Conservation (phyloP, 345 rosid genomes). For the Stellera chamaejasme region DNA sequence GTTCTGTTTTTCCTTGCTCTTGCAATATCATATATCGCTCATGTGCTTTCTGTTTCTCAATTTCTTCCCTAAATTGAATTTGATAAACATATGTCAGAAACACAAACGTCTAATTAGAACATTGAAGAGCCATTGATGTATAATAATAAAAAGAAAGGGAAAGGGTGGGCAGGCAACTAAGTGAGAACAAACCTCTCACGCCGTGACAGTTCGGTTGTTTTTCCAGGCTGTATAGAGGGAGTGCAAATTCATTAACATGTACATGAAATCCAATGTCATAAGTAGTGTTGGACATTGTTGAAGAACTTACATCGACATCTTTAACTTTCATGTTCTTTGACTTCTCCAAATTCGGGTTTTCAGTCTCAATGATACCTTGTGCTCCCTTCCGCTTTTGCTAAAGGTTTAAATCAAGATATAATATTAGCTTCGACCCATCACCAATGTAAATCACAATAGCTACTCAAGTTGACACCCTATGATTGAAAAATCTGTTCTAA, state of each 20-base stretch:
- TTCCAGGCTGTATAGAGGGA: slow-evolving; percentile 26
- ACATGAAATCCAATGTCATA: background rate
- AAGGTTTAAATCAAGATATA: background rate
- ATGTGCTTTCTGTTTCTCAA: slow-evolving; percentile 64
- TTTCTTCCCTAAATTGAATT: slow-evolving; percentile 43
- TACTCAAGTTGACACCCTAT: background rate
- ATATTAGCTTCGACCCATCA: slow-evolving; percentile 4
- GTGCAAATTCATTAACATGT: background rate
- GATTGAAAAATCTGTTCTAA: slow-evolving; percentile 18
- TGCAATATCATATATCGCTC: slow-evolving; percentile 74
- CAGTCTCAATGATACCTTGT: slow-evolving; percentile 70
- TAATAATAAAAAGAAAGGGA: too few relatives aligned
- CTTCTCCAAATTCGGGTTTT: slow-evolving; percentile 77
- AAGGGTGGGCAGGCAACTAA: too few relatives aligned
- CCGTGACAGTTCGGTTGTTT: slow-evolving; percentile 65
- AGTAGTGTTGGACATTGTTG: background rate
- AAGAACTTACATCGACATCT: slow-evolving; percentile 47
- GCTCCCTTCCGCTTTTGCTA: slow-evolving; percentile 75
- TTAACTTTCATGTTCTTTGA: slow-evolving; percentile 57
- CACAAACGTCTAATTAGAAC: background rate
- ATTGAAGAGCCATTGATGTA: background rate
- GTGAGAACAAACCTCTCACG: slow-evolving; percentile 52
- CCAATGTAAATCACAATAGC: background rate
- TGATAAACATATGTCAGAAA: background rate
- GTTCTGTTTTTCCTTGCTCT: slow-evolving; percentile 74